A percentile compares a stretch with the other conserved stretches of the same genome.
Evolutionary conservation across 176 grass and related monocot genomes (phyloP).

Genomic region (Eleusine indica): DNA sequence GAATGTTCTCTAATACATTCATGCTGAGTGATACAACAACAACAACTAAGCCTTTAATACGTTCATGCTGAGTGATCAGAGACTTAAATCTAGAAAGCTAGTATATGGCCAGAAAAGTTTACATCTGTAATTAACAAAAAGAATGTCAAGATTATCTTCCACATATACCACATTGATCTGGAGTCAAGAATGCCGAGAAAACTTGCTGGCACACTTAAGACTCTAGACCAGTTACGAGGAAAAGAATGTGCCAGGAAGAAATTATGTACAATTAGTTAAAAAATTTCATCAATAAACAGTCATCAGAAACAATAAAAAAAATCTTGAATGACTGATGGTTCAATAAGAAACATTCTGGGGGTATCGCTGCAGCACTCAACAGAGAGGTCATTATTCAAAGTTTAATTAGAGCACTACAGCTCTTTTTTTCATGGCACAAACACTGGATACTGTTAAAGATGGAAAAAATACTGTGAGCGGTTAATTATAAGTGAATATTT

Average conservation of each 20-base stretch:
- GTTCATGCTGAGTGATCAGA: neutral
- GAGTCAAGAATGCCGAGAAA: neutral
- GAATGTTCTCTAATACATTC: neutral
- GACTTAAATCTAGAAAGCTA: constrained; percentile 27
- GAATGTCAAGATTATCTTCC: constrained; percentile 10
- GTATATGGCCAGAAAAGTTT: neutral
- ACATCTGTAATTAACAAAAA: neutral
- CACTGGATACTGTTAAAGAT: neutral
- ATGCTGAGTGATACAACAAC: neutral
- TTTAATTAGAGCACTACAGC: neutral
- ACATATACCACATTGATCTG: neutral
- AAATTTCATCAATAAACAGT: neutral
- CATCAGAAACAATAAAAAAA: neutral
- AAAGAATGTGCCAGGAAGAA: neutral
- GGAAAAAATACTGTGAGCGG: neutral
- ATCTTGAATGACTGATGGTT: neutral
- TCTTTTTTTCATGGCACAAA: neutral
- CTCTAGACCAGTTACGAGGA: neutral
- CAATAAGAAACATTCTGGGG: constrained; percentile 23
- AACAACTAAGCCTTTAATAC: neutral
- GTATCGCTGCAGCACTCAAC: neutral
- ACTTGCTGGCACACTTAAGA: constrained; percentile 6
- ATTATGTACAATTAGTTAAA: neutral
- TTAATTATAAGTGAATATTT: neutral
- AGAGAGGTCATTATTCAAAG: neutral